These are phyloP conservation scores for Yamadazyma akitaensis DNA, from an alignment of 805 yeast species.

Conservation along the genomic window DNA sequence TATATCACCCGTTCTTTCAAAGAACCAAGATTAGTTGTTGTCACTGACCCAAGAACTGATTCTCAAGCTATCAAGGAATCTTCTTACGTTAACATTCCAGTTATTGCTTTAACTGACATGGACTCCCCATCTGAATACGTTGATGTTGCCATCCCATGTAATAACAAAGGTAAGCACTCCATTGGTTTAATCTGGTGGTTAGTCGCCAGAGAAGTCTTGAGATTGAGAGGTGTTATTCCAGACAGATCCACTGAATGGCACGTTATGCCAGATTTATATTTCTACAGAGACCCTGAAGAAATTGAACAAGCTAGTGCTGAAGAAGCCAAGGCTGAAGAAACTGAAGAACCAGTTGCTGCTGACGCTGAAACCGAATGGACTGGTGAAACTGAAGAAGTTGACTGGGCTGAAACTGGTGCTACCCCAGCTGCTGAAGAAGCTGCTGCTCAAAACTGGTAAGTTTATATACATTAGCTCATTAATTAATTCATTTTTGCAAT, in stretches of 20 bases:
- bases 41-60: conserved; percentile 99
- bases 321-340: conserved; percentile 51
- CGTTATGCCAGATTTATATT: conserved; percentile 99
- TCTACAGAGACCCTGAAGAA: conserved; percentile 99
- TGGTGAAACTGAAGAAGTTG: conserved; percentile 59
- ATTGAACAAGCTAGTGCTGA: conserved; percentile 74
- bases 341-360: conserved; percentile 56
- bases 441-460: conserved; percentile 53
- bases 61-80: conserved; percentile 99
- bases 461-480: conserved; percentile 10
- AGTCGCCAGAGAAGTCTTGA: conserved; percentile 97
- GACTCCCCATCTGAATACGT: conserved; percentile 99
- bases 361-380: conserved; percentile 57
- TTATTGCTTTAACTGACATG: conserved; percentile 96
- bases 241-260: conserved; percentile 97
- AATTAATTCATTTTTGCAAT: conserved; percentile 12
- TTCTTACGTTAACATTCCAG: conserved; percentile 99
- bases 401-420: conserved; percentile 60
- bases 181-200: conserved; percentile 99
- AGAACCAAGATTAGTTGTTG: conserved; percentile 99
- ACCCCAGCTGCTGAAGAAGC: conserved; percentile 71
- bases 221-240: conserved; percentile 96
- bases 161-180: conserved; percentile 99
- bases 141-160: conserved; percentile 99
- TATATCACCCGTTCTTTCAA: conserved; percentile 99